Evolutionary conservation across 441 rosid species (phyloP).

Genomic region (Flueggea neowawraea): DNA sequence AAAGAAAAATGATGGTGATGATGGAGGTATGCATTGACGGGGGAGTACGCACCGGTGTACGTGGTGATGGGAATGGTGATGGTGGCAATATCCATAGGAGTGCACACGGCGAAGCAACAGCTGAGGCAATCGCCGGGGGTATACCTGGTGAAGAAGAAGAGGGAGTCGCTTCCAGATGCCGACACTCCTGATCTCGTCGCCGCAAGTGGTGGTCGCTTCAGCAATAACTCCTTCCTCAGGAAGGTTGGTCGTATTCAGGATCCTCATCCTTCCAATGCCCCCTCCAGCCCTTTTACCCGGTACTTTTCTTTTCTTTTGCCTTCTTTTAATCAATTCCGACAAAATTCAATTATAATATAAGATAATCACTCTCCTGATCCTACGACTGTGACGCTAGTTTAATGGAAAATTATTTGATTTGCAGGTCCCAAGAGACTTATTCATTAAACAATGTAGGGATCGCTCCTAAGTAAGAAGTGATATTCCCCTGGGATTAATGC

Average conservation of each 20-base stretch:
- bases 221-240: conserved; percentile 23
- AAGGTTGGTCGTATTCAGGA: conserved; percentile 20
- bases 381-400: too few relatives aligned
- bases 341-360: too few relatives aligned
- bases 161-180: conserved; percentile 17
- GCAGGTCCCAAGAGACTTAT: too few relatives aligned
- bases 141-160: conserved; percentile 16
- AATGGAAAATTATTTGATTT: too few relatives aligned
- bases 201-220: conserved; percentile 3
- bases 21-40: conserved; percentile 9
- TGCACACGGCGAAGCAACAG: conserved; percentile 24
- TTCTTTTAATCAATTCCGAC: too few relatives aligned
- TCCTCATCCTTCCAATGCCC: background rate
- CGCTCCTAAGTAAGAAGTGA: too few relatives aligned
- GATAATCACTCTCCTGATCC: too few relatives aligned
- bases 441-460: too few relatives aligned
- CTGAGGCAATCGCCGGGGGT: conserved; percentile 16
- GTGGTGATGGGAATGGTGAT: conserved; percentile 15
- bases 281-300: conserved; percentile 6
- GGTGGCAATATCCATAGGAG: conserved; percentile 7
- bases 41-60: conserved; percentile 19
- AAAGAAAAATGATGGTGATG: too few relatives aligned
- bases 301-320: background rate
- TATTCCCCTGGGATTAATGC: too few relatives aligned
- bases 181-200: conserved; percentile 13